Conservation (phyloP, 345 rosid genomes). For the Lumnitzera littorea region DNA sequence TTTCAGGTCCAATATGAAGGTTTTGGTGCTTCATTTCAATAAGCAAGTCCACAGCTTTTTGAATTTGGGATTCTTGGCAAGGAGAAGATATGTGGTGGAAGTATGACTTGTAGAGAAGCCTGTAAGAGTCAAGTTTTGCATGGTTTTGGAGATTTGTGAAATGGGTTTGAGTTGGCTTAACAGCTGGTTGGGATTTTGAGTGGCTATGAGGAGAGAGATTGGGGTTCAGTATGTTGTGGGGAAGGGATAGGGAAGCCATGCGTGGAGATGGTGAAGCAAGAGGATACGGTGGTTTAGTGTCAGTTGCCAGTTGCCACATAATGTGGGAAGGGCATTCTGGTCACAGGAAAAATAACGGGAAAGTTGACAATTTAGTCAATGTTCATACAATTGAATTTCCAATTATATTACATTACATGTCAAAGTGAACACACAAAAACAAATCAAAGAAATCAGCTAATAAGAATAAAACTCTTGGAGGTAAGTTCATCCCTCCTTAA, state of each 20-base stretch:
- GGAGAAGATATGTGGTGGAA: constrained; percentile 40
- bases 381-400: too few relatives aligned
- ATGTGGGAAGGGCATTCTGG: background rate
- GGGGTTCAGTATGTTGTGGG: constrained; percentile 8
- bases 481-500: too few relatives aligned
- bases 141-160: background rate
- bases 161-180: constrained; percentile 1
- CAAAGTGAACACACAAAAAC: too few relatives aligned
- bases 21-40: constrained; percentile 39
- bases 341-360: background rate
- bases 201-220: constrained; percentile 3
- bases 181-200: constrained; percentile 1
- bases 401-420: too few relatives aligned
- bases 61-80: constrained; percentile 47
- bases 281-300: background rate
- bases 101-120: constrained; percentile 25
- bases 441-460: too few relatives aligned
- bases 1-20: constrained; percentile 42
- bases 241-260: constrained; percentile 31
- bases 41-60: constrained; percentile 44
- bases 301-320: background rate
- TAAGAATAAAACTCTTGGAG: too few relatives aligned
- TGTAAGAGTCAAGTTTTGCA: constrained; percentile 1
- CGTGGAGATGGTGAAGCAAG: background rate
- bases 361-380: too few relatives aligned